Conservation (phyloP, 768 basidiomycete genomes). For the Clitopilus hobsonii region DNA sequence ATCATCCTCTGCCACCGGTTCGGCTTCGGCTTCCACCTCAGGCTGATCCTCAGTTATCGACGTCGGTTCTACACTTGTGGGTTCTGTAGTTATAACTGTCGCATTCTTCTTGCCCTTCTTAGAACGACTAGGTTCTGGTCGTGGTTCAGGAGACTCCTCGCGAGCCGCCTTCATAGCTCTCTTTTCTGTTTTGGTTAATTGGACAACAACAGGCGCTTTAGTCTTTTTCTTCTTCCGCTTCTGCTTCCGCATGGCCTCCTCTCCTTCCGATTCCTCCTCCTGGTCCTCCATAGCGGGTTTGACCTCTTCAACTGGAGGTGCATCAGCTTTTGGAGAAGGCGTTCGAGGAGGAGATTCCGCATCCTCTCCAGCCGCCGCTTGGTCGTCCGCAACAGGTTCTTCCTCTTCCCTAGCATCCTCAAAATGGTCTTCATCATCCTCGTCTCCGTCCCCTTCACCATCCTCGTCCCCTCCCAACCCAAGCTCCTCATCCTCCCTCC, state of each 20-base stretch:
- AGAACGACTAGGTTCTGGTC: background rate
- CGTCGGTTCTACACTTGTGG: too few relatives aligned
- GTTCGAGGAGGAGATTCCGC: slow-evolving; percentile 4
- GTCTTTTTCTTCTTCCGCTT: slow-evolving; percentile 6
- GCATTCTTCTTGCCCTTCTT: background rate
- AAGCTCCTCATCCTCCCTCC: slow-evolving; percentile 64
- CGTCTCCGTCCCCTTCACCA: slow-evolving; percentile 17
- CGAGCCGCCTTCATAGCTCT: slow-evolving; percentile 10
- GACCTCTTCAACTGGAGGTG: background rate
- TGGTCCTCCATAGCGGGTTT: background rate
- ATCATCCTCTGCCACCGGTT: background rate
- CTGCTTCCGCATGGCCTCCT: slow-evolving; percentile 3
- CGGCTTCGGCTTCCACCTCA: slow-evolving; percentile 7
- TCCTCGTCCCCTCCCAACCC: slow-evolving; percentile 37
- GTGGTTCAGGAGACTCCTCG: background rate
- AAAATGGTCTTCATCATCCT: slow-evolving; percentile 6
- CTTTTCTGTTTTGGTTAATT: slow-evolving; percentile 11
- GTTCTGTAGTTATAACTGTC: background rate
- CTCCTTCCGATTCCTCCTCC: slow-evolving; percentile 1
- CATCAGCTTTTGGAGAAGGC: slow-evolving; percentile 1
- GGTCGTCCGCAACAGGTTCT: slow-evolving; percentile 5
- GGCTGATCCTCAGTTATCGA: too few relatives aligned
- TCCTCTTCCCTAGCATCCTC: background rate
- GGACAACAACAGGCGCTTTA: slow-evolving; percentile 2
- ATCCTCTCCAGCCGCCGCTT: background rate